Percentiles rank a stretch among this genome's conserved stretches.
phyloP scores from a whole-genome alignment of 129 eudicot species.

The Tagetes erecta region DNA sequence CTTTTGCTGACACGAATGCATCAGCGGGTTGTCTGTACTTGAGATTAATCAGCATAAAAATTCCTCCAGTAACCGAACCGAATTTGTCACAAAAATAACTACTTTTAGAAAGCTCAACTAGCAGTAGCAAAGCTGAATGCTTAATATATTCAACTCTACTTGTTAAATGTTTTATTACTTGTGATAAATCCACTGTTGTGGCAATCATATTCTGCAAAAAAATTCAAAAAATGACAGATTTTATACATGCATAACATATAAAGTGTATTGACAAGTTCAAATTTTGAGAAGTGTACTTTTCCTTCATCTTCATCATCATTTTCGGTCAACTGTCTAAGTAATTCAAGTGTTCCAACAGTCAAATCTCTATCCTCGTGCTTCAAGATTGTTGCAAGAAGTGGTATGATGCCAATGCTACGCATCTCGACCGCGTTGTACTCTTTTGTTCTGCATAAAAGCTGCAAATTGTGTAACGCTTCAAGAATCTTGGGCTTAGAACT shows the following conservation, averaged over 20 bases:
- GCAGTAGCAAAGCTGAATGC: conserved; percentile 53
- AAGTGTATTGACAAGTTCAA: neutral
- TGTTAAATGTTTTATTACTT: conserved; percentile 47
- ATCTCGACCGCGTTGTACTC: conserved; percentile 44
- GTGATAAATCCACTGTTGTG: conserved; percentile 41
- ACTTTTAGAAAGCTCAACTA: conserved; percentile 56
- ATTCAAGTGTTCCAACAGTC: conserved; percentile 48
- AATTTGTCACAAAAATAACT: conserved; percentile 39
- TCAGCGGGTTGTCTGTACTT: conserved; percentile 52
- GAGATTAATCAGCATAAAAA: conserved; percentile 54
- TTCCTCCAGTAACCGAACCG: conserved; percentile 51
- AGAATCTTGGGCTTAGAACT: conserved; percentile 49
- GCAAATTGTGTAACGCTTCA: conserved; percentile 60
- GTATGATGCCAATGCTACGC: conserved; percentile 47
- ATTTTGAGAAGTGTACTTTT: conserved; percentile 27
- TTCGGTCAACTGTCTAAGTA: conserved; percentile 46
- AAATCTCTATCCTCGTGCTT: conserved; percentile 46
- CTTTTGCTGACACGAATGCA: conserved; percentile 48
- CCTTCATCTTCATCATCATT: conserved; percentile 62
- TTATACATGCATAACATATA: conserved; percentile 4
- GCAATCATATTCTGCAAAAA: conserved; percentile 51
- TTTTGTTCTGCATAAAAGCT: conserved; percentile 43
- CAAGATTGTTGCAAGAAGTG: conserved; percentile 51
- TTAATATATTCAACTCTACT: conserved; percentile 49
- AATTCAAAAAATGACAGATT: neutral